These are phyloP conservation scores for Tilletiaria anomala DNA, from an alignment of 1,284 basidiomycete species.

Conservation along the genomic window DNA sequence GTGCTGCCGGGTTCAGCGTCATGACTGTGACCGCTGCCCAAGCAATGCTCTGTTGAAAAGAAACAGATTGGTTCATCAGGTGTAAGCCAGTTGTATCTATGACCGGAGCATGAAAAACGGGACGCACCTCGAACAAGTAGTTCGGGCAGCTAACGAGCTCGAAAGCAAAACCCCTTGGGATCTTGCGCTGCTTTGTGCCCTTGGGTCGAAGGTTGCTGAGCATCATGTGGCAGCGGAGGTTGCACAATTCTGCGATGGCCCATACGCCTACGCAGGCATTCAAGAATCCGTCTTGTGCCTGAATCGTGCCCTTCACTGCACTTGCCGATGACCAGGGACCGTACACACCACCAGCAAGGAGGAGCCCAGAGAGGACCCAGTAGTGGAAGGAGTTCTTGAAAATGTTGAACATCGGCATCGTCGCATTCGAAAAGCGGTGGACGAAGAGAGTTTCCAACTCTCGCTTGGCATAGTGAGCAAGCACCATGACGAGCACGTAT, in stretches of 20 bases:
- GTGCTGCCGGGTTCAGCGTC: constrained; percentile 52
- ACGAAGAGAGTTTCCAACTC: constrained; percentile 80
- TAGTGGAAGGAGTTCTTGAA: constrained; percentile 54
- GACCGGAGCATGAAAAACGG: neutral
- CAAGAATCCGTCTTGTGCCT: constrained; percentile 56
- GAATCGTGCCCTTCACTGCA: constrained; percentile 54
- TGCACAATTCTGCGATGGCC: constrained; percentile 57
- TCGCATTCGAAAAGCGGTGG: constrained; percentile 75
- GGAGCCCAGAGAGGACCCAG: constrained; percentile 58
- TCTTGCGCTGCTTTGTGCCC: constrained; percentile 62
- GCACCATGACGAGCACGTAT: constrained; percentile 64
- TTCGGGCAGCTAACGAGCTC: constrained; percentile 74
- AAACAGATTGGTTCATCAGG: neutral
- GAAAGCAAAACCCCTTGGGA: constrained; percentile 70
- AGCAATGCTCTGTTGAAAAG: constrained; percentile 44
- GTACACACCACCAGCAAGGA: constrained; percentile 15
- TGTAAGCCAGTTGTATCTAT: neutral
- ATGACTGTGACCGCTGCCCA: constrained; percentile 64
- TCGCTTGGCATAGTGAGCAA: constrained; percentile 80
- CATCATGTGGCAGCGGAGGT: constrained; percentile 67
- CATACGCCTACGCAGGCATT: constrained; percentile 46
- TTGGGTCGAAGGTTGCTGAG: constrained; percentile 67
- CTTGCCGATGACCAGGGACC: constrained; percentile 51
- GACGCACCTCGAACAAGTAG: constrained; percentile 66
- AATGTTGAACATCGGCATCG: constrained; percentile 76